Evolutionary conservation across 2,329 filamentous ascomycete genomes (phyloP), one percentile per base, ranked within the genome.

Genomic region (Neoscytalidium dimidiatum): DNA sequence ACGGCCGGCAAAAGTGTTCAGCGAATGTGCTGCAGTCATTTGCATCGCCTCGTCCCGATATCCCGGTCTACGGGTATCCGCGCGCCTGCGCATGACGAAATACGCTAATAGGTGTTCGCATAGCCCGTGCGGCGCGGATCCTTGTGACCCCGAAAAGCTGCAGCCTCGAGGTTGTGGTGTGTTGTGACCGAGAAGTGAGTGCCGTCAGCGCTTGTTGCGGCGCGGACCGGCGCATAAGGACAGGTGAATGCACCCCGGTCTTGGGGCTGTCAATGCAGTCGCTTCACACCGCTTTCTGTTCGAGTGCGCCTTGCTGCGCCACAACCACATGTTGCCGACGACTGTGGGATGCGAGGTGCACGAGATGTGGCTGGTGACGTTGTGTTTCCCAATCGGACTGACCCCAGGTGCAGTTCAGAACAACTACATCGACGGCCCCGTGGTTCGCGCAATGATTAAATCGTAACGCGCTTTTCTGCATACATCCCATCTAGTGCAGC

Each of bases 171-270:
- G 19, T 57, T 19, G 29, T 13, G 19, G 5, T 19, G 51, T 13
- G 17, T 17, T 56, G 51, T 21, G n/a, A 26, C 4, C 9, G 29
- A 5, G n/a, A 23, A 38, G 51, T 31, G 41, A 14, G 7, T 28
- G n/a, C 23, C 3, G 13, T 23, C 19, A 21, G 33, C 19, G 33
- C 29, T 28, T 38, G 33, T 41, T 41, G 52, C 52, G 52, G 52
- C 52, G 52, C 52, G 52, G 52, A 19, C 52, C 57, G 57, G 57
- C 57, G 57, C 41, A 13, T 61, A 35, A 17, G 3, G 28, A 46
- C 17, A 19, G 21, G 52, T 28, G 14, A 21, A 13, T 9, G 38
- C 28, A 52, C 49, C 49, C 49, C 29, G 17, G 49, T 33, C 23
- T 49, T 23, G 23, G 46, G 44, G 44, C 19, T 26, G 19, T 14